Evolutionary conservation across 148 eudicot genomes (phyloP), one percentile per base, ranked within the genome.

Genomic region (Cornus kousa): DNA sequence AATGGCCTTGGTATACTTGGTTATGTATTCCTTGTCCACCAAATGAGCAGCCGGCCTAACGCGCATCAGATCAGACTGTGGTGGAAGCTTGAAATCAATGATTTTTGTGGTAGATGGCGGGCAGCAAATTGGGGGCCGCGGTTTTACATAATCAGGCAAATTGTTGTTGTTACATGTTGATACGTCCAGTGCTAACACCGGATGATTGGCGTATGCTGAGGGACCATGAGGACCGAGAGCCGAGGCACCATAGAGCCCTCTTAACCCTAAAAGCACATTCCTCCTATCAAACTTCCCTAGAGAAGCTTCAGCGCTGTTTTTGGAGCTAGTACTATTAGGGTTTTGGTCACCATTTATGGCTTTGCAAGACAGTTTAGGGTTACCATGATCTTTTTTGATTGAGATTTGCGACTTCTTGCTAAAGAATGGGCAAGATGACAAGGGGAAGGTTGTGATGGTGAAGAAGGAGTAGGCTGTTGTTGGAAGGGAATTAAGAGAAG

Each of bases 31-130:
- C 2, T 78, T 69, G 59, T 86, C 86, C 4, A 80, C 93, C n/a
- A 88, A 75, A 66, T 94, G 97, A 59, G 98, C 97, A 0, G 94
- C 89, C 0, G 89, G 94, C 35, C 98, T 80, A 16, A 92, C 86
- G 32, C 94, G 81, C 39, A 83, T 16, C 40, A 74, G 17, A 24
- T 40, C 66, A 5, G 89, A 55, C 3, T 68, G 57, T 0, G 85
- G 62, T 6, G 87, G 91, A 35, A 87, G 77, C 68, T 43, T 71
- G 80, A 87, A 92, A 35, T 92, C 90, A 0, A 83, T 10, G 19
- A 90, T 86, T 5, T 80, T 83, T n/a, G 81, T 48, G 6, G 82
- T 17, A 1, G 57, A 33, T 0, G 94, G 98, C 3, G 96, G 98
- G 73, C 98, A 94, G 75, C 97, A 94, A 62, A 83, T 88, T 1